Evolutionary conservation across 2,329 filamentous ascomycete genomes (phyloP).

Genomic region (Claviceps spartinae): DNA sequence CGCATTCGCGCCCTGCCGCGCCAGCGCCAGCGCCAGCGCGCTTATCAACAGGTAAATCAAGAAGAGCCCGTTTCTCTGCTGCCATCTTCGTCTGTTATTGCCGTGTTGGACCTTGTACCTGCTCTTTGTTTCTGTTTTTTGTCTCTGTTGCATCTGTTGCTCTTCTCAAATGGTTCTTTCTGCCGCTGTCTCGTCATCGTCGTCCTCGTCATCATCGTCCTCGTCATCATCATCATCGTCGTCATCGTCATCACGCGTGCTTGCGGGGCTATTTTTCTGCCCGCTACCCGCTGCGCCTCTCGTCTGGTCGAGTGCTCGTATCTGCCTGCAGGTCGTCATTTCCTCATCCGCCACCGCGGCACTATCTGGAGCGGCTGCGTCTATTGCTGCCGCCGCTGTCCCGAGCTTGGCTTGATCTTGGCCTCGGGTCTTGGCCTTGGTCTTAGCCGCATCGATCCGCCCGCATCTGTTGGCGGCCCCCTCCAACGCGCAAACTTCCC

Average conservation of each 20-base stretch:
- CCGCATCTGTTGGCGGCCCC: background rate
- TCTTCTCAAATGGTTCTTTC: background rate
- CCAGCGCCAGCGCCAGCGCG: slow-evolving; percentile 2
- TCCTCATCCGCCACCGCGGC: background rate
- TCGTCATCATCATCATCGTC: background rate
- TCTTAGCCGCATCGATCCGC: background rate
- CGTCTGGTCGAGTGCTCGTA: background rate
- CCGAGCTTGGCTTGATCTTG: background rate
- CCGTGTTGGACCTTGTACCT: background rate
- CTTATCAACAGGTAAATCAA: slow-evolving; percentile 6
- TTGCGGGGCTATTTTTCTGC: slow-evolving; percentile 4
- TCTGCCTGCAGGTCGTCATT: background rate
- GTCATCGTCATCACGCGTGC: slow-evolving; percentile 2
- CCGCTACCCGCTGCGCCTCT: background rate
- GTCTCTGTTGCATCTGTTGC: background rate
- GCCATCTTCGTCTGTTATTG: background rate
- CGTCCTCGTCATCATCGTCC: background rate
- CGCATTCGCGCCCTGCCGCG: slow-evolving; percentile 9
- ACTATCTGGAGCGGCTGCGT: background rate
- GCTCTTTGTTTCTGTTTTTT: background rate
- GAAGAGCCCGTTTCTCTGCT: background rate
- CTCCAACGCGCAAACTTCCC: background rate
- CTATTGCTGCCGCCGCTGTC: background rate
- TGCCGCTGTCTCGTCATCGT: background rate
- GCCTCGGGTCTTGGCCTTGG: background rate